Evolutionary conservation across 805 yeast genomes (phyloP), one percentile per base, ranked within the genome.

Genomic region (Huiozyma sinensis): DNA sequence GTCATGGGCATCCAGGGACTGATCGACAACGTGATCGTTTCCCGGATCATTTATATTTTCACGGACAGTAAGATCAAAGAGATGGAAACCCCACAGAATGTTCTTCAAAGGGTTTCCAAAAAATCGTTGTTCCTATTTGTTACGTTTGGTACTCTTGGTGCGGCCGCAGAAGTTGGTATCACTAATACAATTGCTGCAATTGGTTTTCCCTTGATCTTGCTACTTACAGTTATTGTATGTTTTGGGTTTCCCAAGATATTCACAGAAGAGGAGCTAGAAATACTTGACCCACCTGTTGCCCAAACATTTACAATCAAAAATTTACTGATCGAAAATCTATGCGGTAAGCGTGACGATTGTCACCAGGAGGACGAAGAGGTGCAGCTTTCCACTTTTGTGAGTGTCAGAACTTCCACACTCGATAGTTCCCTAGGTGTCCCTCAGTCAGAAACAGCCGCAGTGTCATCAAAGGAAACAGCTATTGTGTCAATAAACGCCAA

Each of bases 1-100:
- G 77, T 86, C 48, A 90, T 90, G 97, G 97, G 95, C 0, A 69
- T 86, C 0, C 75, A 81, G 1, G 95, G 95, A 0, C 58, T 90
- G 17, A 70, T 81, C 46, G 76, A 71, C 5, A 86, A 84, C 55
- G 79, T 70, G 4, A 76, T 90, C 5, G 68, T 82, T 4, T 68
- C 73, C 42, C 73, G 83, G 46, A 64, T 90, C 4, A 58, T 81
- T 31, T 85, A 73, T 60, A 47, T 88, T 0, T 73, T 77, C 47
- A 68, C 81, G 2, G 95, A 88, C 48, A 47, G 48, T 6, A 29
- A 37, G 36, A 37, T 42, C 10, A 37, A 42, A 28, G 36, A 13
- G 0, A 10, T 24, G 3, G 63, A 67, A 8, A 56, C 60, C 39
- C 48, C 58, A 7, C 44, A 47, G 11, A 60, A 64, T 17, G 64